Evolutionary conservation across 1,284 basidiomycete genomes (phyloP), one percentile per base, ranked within the genome.

Genomic region (Peniophora sp.): DNA sequence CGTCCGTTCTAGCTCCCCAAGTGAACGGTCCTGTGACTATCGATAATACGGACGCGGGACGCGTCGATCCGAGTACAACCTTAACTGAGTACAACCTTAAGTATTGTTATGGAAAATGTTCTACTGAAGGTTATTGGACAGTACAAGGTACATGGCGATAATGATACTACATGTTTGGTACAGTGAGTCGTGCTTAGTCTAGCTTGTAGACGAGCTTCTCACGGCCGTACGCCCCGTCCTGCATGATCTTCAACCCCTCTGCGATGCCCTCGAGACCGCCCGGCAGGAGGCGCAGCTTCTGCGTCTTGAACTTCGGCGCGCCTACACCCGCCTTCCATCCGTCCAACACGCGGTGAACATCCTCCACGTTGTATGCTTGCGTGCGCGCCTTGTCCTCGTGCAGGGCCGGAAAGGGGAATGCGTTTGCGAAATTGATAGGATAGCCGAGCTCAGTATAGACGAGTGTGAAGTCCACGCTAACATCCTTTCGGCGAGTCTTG

Each of bases 401-500:
- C 12, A 20, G 5, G 20, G 17, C 44, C n/a, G 44, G 44, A 20
- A 23, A 45, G 19, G 44, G 23, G 23, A 45, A 25, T 16, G 39
- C 20, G 23, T 22, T 22, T 16, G 44, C 44, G 20, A 45, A 45
- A 10, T 16, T 45, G 20, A 45, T 14, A 9, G 17, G 19, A 23
- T 45, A 45, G 44, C 56, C 59, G 20, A 58, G 52, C 47, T 58
- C 47, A 5, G 58, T 59, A 46, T 57, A 59, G 8, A 58, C 51
- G 24, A 41, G 53, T 20, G 53, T 44, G 22, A 57, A 56, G 36
- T 55, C 52, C 3, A 53, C 49, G 17, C 22, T 35, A 9, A 55
- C 52, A n/a, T 45, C 34, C 17, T 46, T 46, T 20, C 45, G 34
- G 32, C 45, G 27, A 17, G 34, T 45, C 27, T 48, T 44, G 10